Evolutionary conservation across 306 rosid species (phyloP), one percentile per base, ranked within the genome.

Genomic region (Erythrophleum fordii): DNA sequence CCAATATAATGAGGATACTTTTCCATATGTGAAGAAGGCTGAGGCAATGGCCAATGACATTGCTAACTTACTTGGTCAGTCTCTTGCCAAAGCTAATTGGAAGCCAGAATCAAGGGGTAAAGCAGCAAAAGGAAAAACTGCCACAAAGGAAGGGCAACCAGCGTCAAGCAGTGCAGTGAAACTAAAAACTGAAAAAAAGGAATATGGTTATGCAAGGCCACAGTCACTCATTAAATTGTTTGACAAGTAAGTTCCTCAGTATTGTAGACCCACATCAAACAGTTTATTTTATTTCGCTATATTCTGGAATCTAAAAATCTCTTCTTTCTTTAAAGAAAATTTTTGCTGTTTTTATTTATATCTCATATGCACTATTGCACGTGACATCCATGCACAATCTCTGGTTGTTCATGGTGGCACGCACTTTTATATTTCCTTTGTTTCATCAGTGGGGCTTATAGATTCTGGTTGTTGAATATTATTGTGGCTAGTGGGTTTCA

Each of bases 71-170:
- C 72, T 95, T 62, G 91, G 86, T 64, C 83, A 88, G 44, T 95
- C 98, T 80, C 89, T 95, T 23, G 17, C 77, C 66, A 92, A 80
- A 56, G 94, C 97, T 69, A 84, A 95, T 82, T 95, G 97, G 98
- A 91, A 92, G 86, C 97, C 92, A 39, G 93, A 86, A 82, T 77
- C 94, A 75, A 92, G 97, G 86, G 71, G 71, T 60, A 73, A 69
- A 41, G 69, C 49, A 37, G 84, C 71, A 77, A 92, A 80, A 79
- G 87, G 89, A 31, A 86, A 86, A 77, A 69, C 89, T 68, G 85
- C 70, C 73, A 83, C 77, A 53, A 77, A 76, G 86, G 81, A 82
- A 53, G 80, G 9, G 60, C 73, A 79, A 70, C 70, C 68, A 80
- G 73, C 39, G 25, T 34, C 75, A 11, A 69, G 35, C 37, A 65